Evolutionary conservation across 2,329 filamentous ascomycete genomes (phyloP), one percentile per base, ranked within the genome.

Genomic region (Ceratocystis eucalypticola): DNA sequence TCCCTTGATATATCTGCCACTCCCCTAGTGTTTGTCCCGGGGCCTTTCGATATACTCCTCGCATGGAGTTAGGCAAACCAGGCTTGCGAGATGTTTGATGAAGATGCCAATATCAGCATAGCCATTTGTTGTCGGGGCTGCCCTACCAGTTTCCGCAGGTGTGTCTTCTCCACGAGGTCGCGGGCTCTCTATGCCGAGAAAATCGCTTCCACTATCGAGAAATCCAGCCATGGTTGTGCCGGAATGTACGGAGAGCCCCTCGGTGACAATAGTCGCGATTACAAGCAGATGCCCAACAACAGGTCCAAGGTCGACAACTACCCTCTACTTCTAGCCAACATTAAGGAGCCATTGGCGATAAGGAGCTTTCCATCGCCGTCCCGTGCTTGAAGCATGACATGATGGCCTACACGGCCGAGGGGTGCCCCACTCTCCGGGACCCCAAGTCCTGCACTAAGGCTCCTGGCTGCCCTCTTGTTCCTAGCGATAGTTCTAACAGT

Each of bases 51-150:
- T 84, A 79, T 75, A 79, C 80, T 0, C 72, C 86, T 5, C 85
- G 84, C 70, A 82, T 79, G 2, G 77, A 77, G 1, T 76, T 85
- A 1, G 71, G 25, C 6, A 46, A 64, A 0, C 8, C 33, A 37
- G 17, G 41, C 64, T n/a, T 50, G 61, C 15, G 72, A 71, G 25
- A 75, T 77, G 65, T 83, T 86, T 67, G 74, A 75, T 7, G 68
- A 74, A 0, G 77, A 77, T 30, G 84, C 85, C 20, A 85, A 87
- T 70, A 74, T 91, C 25, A 80, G 87, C 76, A 79, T 91, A 50
- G 87, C 88, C 25, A 83, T 91, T 69, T 88, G 88, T 12, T 88
- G 88, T 64, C 91, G 88, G 88, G 87, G 86, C 0, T 85, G 89
- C 68, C 84, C 81, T 0, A 73, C 74, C 6, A 87, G 86, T 0